Conservation (phyloP, 2,329 filamentous ascomycete genomes). For the Albophoma yamanashiensis region DNA sequence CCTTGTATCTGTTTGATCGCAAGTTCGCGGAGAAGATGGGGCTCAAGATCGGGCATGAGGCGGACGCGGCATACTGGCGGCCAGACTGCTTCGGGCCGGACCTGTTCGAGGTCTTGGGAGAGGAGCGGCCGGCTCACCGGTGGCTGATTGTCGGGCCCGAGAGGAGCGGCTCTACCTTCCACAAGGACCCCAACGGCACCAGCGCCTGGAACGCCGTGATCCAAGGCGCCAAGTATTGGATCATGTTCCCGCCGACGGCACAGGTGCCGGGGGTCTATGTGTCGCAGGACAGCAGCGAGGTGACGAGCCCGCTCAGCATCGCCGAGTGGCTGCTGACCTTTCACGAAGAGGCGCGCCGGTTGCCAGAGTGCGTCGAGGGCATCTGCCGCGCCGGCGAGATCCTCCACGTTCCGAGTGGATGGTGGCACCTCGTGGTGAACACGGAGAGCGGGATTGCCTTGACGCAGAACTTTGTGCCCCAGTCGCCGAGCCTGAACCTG, state of each 20-base stretch:
- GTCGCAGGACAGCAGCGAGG: constrained; percentile 80
- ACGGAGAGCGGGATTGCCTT: constrained; percentile 75
- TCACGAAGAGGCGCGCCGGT: constrained; percentile 68
- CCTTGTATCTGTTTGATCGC: constrained; percentile 85
- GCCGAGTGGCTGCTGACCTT: constrained; percentile 94
- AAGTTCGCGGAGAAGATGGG: constrained; percentile 80
- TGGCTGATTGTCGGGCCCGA: constrained; percentile 90
- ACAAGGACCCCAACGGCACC: constrained; percentile 67
- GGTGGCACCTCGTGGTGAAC: constrained; percentile 96
- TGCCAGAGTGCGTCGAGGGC: constrained; percentile 72
- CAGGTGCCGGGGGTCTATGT: constrained; percentile 84
- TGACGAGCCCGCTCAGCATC: constrained; percentile 87
- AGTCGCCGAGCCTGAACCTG: constrained; percentile 41
- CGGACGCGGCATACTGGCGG: constrained; percentile 57
- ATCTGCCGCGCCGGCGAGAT: constrained; percentile 79
- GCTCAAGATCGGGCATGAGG: constrained; percentile 46
- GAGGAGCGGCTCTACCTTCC: constrained; percentile 85
- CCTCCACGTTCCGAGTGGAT: constrained; percentile 83
- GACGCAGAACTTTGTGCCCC: constrained; percentile 91
- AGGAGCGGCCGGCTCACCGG: constrained; percentile 72
- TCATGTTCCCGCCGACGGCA: constrained; percentile 82
- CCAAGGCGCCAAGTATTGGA: constrained; percentile 90
- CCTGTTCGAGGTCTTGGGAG: constrained; percentile 67
- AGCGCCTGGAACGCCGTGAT: constrained; percentile 93
- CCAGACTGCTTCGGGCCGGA: constrained; percentile 81